phyloP scores from a whole-genome alignment of 1,139 yeast species.

The Candida labiduridarum region DNA sequence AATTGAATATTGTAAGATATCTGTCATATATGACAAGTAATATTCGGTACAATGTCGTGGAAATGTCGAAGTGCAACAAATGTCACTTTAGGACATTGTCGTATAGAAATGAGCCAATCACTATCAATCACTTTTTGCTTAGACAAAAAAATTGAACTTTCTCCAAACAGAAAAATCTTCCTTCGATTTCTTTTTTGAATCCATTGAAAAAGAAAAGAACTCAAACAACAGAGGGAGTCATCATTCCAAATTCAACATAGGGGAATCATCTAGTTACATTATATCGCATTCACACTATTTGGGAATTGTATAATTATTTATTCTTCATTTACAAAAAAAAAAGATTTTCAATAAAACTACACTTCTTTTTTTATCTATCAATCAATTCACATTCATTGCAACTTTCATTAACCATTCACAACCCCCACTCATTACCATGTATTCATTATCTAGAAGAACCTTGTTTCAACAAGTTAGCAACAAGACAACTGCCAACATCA shows the following conservation, averaged over 20 bases:
- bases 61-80: neutral
- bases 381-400: neutral
- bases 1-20: no score
- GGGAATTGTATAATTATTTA: no score
- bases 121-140: slow-evolving; percentile 10
- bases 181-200: neutral
- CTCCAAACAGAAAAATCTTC: neutral
- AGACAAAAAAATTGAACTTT: slow-evolving; percentile 3
- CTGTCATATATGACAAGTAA: neutral
- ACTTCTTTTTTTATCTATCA: neutral
- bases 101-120: slow-evolving; percentile 8
- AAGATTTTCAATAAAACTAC: no score
- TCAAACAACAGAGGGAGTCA: neutral
- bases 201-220: neutral
- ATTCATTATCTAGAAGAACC: slow-evolving; percentile 29
- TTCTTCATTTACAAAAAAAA: no score
- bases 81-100: neutral
- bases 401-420: neutral
- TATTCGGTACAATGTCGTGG: neutral
- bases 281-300: neutral
- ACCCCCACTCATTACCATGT: slow-evolving; percentile 19
- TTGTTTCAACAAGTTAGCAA: slow-evolving; percentile 10
- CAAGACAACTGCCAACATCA: slow-evolving; percentile 7
- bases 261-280: neutral
- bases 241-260: neutral